These are phyloP conservation scores for Gymnopus androsaceus DNA, from an alignment of 1,284 basidiomycete species.

Conservation along the genomic window DNA sequence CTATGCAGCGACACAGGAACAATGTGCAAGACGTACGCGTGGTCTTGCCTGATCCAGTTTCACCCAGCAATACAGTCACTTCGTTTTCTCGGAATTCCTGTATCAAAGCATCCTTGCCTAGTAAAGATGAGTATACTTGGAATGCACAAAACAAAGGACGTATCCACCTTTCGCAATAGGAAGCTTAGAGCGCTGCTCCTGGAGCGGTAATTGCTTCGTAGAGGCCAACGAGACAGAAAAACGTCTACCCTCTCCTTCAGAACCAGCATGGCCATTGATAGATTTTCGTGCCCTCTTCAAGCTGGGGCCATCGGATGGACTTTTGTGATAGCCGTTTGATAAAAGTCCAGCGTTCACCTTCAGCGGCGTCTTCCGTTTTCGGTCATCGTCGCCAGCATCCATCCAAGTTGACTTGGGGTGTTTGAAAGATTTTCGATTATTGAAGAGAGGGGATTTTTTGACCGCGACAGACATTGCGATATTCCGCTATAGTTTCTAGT, in stretches of 20 bases:
- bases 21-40: constrained; percentile 67
- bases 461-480: constrained; percentile 3
- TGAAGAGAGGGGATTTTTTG: constrained; percentile 4
- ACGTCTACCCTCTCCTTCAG: neutral
- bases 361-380: constrained; percentile 25
- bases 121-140: constrained; percentile 8
- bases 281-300: constrained; percentile 23
- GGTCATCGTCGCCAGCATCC: constrained; percentile 37
- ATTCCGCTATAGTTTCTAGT: neutral
- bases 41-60: constrained; percentile 98
- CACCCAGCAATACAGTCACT: constrained; percentile 90
- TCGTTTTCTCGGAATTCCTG: constrained; percentile 78
- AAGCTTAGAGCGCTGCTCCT: constrained; percentile 66
- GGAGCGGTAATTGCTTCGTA: constrained; percentile 34
- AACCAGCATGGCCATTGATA: constrained; percentile 12
- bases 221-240: neutral
- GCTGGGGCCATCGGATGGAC: constrained; percentile 22
- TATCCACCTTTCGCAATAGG: constrained; percentile 76
- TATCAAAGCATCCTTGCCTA: constrained; percentile 77
- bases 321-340: constrained; percentile 25
- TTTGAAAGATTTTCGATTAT: constrained; percentile 10
- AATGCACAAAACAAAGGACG: neutral
- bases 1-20: neutral
- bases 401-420: constrained; percentile 27
- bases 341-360: constrained; percentile 26